Evolutionary conservation across 176 grass and related monocot species (phyloP).

Genomic region (Zea mays): DNA sequence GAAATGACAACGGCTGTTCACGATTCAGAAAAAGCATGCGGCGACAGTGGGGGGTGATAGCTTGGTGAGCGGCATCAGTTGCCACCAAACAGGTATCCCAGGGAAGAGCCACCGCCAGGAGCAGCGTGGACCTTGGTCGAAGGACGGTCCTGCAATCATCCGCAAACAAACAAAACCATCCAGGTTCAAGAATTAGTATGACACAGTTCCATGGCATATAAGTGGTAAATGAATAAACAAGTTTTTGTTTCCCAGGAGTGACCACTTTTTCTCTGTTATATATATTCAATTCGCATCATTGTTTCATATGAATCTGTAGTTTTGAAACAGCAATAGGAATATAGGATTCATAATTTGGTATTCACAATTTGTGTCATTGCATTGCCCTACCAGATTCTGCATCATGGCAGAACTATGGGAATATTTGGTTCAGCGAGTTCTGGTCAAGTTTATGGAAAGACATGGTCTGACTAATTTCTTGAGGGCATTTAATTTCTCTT

Average conservation of each 20-base stretch:
- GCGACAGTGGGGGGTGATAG: background rate
- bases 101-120: conserved; percentile 64
- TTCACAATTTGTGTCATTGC: background rate
- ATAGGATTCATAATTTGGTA: background rate
- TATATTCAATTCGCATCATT: background rate
- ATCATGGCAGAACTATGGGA: background rate
- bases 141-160: conserved; percentile 50
- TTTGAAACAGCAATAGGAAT: background rate
- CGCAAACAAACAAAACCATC: background rate
- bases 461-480: background rate
- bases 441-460: background rate
- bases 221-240: background rate
- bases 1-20: conserved; percentile 30
- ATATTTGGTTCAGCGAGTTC: background rate
- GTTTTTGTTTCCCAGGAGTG: background rate
- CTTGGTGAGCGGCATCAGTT: conserved; percentile 35
- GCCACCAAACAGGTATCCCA: conserved; percentile 68
- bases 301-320: background rate
- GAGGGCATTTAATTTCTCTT: background rate
- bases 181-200: background rate
- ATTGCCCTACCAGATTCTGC: background rate
- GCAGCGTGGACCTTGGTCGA: conserved; percentile 66
- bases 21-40: background rate
- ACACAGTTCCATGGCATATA: background rate
- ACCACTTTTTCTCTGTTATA: background rate